Percentiles rank a stretch among this genome's conserved stretches.
Evolutionary conservation across 345 rosid genomes (phyloP).

Genomic region (Gossypium ekmanianum): DNA sequence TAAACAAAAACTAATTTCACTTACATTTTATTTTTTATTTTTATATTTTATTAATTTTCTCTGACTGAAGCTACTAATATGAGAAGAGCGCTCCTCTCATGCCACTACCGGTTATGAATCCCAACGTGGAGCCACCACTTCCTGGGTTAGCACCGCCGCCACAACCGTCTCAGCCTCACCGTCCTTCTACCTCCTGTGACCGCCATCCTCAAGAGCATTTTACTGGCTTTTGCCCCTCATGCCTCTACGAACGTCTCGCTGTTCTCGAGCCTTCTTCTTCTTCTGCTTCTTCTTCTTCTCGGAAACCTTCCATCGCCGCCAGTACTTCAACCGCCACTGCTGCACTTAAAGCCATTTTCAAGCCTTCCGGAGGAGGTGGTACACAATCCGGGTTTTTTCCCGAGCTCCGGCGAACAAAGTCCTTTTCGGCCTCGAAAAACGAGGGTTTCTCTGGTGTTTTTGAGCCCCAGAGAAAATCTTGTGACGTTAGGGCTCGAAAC

Average conservation of each 20-base stretch:
- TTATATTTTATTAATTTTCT: background rate
- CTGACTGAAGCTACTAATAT: slow-evolving; percentile 35
- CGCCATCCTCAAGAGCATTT: slow-evolving; percentile 85
- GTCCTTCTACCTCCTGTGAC: slow-evolving; percentile 79
- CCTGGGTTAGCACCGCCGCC: slow-evolving; percentile 53
- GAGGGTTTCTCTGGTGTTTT: slow-evolving; percentile 73
- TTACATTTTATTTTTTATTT: background rate
- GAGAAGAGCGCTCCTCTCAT: slow-evolving; percentile 51
- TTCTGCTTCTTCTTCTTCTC: slow-evolving; percentile 39
- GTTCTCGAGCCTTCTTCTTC: slow-evolving; percentile 48
- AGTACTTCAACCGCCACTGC: slow-evolving; percentile 41
- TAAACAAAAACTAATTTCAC: slow-evolving; percentile 9
- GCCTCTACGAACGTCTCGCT: slow-evolving; percentile 95
- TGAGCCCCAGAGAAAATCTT: slow-evolving; percentile 96
- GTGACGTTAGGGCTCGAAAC: slow-evolving; percentile 86
- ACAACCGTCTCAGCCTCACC: slow-evolving; percentile 79
- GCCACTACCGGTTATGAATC: slow-evolving; percentile 26
- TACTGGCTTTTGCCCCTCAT: slow-evolving; percentile 92
- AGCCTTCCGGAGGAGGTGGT: slow-evolving; percentile 32
- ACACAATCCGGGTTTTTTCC: slow-evolving; percentile 46
- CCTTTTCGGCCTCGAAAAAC: slow-evolving; percentile 91
- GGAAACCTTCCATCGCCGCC: slow-evolving; percentile 50
- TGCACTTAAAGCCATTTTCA: slow-evolving; percentile 57
- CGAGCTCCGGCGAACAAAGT: slow-evolving; percentile 89
- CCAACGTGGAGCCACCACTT: slow-evolving; percentile 44